Conservation (phyloP, 805 yeast species). For the Myxozyma kluyveri region DNA sequence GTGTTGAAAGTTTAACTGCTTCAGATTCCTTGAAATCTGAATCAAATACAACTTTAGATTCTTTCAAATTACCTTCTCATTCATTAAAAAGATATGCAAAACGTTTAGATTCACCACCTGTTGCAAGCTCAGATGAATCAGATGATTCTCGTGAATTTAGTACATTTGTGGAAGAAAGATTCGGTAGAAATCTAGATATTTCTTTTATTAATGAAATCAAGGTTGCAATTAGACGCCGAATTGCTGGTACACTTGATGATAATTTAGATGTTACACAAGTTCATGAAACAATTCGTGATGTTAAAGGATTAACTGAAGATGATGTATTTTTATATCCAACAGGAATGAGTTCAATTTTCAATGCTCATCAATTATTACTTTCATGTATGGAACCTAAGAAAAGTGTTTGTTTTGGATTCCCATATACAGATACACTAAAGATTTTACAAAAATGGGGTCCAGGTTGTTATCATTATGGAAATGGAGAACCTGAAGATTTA, state of each 20-base stretch:
- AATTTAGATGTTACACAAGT: slow-evolving; percentile 35
- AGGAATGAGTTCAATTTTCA: slow-evolving; percentile 91
- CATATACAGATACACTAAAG: slow-evolving; percentile 88
- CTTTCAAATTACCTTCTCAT: slow-evolving; percentile 15
- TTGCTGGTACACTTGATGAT: slow-evolving; percentile 60
- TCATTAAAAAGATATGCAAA: slow-evolving; percentile 26
- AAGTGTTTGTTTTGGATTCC: slow-evolving; percentile 93
- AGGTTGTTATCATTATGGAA: slow-evolving; percentile 81
- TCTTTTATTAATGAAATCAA: slow-evolving; percentile 75
- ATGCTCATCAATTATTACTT: slow-evolving; percentile 56
- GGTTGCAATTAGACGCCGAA: slow-evolving; percentile 66
- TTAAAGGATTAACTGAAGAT: slow-evolving; percentile 44
- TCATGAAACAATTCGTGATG: slow-evolving; percentile 21
- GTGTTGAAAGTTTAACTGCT: slow-evolving; percentile 44
- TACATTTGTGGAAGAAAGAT: slow-evolving; percentile 67
- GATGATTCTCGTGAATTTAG: slow-evolving; percentile 27
- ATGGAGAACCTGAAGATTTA: slow-evolving; percentile 68
- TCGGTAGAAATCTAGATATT: slow-evolving; percentile 82
- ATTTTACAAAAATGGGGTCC: slow-evolving; percentile 87
- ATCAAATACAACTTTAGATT: slow-evolving; percentile 1
- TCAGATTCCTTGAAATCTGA: slow-evolving; percentile 1
- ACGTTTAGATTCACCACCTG: slow-evolving; percentile 4
- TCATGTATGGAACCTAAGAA: slow-evolving; percentile 41
- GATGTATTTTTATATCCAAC: slow-evolving; percentile 84
- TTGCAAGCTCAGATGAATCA: slow-evolving; percentile 14